Conservation (phyloP, 192 early-diverging fungal species). For the Cetraspora pellucida region DNA sequence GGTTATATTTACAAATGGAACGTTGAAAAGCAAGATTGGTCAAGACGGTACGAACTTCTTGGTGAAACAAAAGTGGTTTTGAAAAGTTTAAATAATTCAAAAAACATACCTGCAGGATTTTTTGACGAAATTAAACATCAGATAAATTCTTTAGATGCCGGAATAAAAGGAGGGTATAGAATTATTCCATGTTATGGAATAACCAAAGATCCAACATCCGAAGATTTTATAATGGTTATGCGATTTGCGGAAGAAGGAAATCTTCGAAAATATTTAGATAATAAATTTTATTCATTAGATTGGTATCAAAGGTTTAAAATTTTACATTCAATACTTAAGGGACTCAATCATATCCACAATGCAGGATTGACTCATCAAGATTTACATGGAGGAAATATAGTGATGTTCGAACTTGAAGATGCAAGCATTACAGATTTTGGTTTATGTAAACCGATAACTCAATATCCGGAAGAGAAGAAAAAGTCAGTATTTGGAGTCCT, state of each 20-base stretch:
- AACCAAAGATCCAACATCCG: slow-evolving; percentile 1
- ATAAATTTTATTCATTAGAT: background rate
- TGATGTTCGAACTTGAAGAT: background rate
- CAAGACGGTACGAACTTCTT: background rate
- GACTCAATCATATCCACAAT: slow-evolving; percentile 4
- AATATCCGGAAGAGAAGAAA: background rate
- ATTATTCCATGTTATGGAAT: slow-evolving; percentile 27
- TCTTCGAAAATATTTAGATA: slow-evolving; percentile 16
- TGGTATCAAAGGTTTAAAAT: background rate
- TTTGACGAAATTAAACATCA: slow-evolving; percentile 18
- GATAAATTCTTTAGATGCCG: background rate
- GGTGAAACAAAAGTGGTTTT: slow-evolving; percentile 7
- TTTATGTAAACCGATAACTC: slow-evolving; percentile 13
- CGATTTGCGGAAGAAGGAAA: slow-evolving; percentile 3
- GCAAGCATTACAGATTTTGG: slow-evolving; percentile 26
- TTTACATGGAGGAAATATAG: slow-evolving; percentile 21
- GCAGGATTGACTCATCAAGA: slow-evolving; percentile 17
- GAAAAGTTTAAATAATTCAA: slow-evolving; percentile 19
- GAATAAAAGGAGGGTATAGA: background rate
- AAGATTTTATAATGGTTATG: slow-evolving; percentile 23
- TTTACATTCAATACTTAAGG: slow-evolving; percentile 7
- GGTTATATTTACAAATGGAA: slow-evolving; percentile 14
- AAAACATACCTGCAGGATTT: slow-evolving; percentile 4
- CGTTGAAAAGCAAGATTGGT: slow-evolving; percentile 5
- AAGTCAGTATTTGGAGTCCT: background rate